Conservation (phyloP, 495 filamentous ascomycete species). For the Trichoderma gamsii region DNA sequence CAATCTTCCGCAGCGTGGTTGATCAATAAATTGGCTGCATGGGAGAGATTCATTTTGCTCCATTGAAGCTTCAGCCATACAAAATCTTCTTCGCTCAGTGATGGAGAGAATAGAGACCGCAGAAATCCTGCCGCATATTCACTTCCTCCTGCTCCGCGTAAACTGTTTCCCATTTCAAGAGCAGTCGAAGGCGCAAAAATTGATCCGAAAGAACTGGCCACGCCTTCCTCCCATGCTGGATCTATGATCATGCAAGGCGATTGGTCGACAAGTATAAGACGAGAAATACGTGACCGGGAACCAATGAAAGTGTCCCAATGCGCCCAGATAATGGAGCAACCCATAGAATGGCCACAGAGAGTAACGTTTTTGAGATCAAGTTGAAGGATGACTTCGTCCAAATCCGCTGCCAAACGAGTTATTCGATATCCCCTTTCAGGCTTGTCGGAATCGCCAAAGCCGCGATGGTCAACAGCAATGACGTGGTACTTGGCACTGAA, state of each 20-base stretch:
- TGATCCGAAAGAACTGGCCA: slow-evolving; percentile 8
- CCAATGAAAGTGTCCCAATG: slow-evolving; percentile 22
- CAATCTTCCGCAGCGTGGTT: slow-evolving; percentile 18
- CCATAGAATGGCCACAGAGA: slow-evolving; percentile 23
- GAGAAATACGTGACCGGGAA: slow-evolving; percentile 17
- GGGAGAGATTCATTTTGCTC: slow-evolving; percentile 16
- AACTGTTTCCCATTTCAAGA: not conserved
- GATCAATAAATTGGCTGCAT: slow-evolving; percentile 18
- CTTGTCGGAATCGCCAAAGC: slow-evolving; percentile 26
- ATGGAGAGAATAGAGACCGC: slow-evolving; percentile 19
- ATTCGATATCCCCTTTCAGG: slow-evolving; percentile 22
- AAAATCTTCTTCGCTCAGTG: slow-evolving; percentile 15
- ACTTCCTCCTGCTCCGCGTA: slow-evolving; percentile 11
- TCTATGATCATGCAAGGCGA: slow-evolving; percentile 17
- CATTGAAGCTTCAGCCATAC: slow-evolving; percentile 19
- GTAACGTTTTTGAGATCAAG: slow-evolving; percentile 20
- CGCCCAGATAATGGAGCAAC: slow-evolving; percentile 20
- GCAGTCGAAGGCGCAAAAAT: not conserved
- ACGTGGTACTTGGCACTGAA: slow-evolving; percentile 20
- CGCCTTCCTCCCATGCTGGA: slow-evolving; percentile 20
- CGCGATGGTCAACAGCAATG: slow-evolving; percentile 25
- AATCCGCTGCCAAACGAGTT: not conserved
- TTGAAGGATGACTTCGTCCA: slow-evolving; percentile 15
- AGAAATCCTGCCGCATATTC: slow-evolving; percentile 12
- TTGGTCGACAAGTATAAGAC: slow-evolving; percentile 23